phyloP scores from a whole-genome alignment of 2,329 filamentous ascomycete species.

The Aureobasidium sp. region DNA sequence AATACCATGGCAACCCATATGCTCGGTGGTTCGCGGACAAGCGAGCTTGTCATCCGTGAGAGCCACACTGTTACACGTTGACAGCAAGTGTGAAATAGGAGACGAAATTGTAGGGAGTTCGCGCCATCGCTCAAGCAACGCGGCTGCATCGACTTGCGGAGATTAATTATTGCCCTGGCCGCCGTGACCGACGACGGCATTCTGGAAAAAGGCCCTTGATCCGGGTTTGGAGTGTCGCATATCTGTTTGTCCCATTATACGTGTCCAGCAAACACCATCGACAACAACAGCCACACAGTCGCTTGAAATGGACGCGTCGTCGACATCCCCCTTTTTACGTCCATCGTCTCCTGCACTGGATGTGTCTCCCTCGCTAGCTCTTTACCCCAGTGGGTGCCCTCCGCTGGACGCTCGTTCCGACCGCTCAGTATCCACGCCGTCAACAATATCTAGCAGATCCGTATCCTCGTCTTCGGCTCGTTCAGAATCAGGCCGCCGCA shows the following conservation, averaged over 20 bases:
- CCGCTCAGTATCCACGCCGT: slow-evolving; percentile 44
- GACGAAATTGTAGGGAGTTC: slow-evolving; percentile 10
- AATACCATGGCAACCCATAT: background rate
- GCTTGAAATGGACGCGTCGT: slow-evolving; percentile 3
- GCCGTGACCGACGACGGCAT: slow-evolving; percentile 8
- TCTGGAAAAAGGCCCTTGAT: background rate
- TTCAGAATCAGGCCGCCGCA: slow-evolving; percentile 44
- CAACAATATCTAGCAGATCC: slow-evolving; percentile 35
- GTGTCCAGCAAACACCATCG: slow-evolving; percentile 5
- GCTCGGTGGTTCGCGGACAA: background rate
- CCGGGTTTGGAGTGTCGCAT: background rate
- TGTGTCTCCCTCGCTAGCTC: slow-evolving; percentile 54
- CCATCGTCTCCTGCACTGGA: slow-evolving; percentile 60
- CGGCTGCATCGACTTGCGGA: slow-evolving; percentile 13
- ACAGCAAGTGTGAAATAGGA: background rate
- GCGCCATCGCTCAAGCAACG: slow-evolving; percentile 12
- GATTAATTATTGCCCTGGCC: slow-evolving; percentile 8
- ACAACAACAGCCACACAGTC: slow-evolving; percentile 1
- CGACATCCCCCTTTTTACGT: slow-evolving; percentile 29
- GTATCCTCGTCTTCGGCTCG: slow-evolving; percentile 49
- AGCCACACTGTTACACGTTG: slow-evolving; percentile 6
- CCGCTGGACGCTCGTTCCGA: slow-evolving; percentile 58
- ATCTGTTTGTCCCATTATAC: background rate
- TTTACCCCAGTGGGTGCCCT: slow-evolving; percentile 47
- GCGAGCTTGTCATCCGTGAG: background rate